phyloP scores from a whole-genome alignment of 2,329 filamentous ascomycete species.

The Metarhizium sp. region DNA sequence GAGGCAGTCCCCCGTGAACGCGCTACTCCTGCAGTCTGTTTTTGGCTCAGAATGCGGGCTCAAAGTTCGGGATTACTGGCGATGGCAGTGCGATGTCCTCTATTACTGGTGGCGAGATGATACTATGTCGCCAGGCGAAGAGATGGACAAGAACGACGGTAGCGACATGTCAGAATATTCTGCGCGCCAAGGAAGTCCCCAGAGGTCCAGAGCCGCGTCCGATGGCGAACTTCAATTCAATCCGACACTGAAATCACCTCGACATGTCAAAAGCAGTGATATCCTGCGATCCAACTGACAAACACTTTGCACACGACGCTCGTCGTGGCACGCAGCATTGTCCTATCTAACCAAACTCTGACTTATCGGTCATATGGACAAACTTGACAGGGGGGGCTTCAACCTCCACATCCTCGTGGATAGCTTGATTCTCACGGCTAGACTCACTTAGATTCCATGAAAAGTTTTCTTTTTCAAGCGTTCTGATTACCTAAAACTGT shows the following conservation, averaged over 20 bases:
- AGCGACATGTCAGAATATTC: conserved; percentile 15
- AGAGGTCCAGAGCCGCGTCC: conserved; percentile 18
- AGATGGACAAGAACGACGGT: conserved; percentile 10
- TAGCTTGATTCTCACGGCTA: not conserved
- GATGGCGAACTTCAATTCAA: conserved; percentile 9
- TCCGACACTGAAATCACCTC: not conserved
- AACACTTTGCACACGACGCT: not conserved
- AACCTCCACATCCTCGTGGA: not conserved
- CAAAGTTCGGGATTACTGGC: conserved; percentile 22
- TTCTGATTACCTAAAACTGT: not conserved
- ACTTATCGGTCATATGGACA: not conserved
- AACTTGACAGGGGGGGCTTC: not conserved
- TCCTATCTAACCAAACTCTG: not conserved
- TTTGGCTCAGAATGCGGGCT: conserved; percentile 19
- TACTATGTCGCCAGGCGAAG: conserved; percentile 10
- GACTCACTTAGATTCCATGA: too few relatives aligned
- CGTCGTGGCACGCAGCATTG: not conserved
- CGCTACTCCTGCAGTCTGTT: conserved; percentile 29
- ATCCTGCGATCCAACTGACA: conserved; percentile 4
- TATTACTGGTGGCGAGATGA: conserved; percentile 27
- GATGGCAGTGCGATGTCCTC: conserved; percentile 29
- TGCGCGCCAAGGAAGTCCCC: conserved; percentile 16
- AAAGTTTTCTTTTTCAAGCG: not conserved
- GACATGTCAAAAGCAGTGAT: conserved; percentile 7
- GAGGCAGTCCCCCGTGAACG: conserved; percentile 35